A percentile compares a stretch with the other conserved stretches of the same genome.
Conservation (phyloP, 2,329 filamentous ascomycete genomes). For the Neopestalotiopsis sp. region DNA sequence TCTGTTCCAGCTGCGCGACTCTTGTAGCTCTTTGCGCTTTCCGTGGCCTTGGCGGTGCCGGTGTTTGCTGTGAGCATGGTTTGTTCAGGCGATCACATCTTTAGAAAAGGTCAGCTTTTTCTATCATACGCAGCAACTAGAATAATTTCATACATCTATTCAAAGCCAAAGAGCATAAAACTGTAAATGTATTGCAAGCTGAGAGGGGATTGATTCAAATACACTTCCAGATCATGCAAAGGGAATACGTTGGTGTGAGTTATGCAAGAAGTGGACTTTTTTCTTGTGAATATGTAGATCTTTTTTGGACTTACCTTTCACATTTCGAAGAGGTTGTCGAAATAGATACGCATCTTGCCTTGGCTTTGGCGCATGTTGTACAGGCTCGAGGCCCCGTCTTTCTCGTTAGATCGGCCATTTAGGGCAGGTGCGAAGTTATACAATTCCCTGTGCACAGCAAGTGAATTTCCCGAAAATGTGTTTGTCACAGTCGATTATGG, state of each 20-base stretch:
- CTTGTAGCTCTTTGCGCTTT: not conserved
- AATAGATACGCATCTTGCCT: slow-evolving; percentile 16
- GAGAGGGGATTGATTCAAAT: no score
- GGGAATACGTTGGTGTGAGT: no score
- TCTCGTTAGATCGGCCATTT: slow-evolving; percentile 1
- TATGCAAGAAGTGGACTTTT: no score
- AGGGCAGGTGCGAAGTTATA: not conserved
- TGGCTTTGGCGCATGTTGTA: slow-evolving; percentile 20
- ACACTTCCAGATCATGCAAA: no score
- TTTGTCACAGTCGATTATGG: not conserved
- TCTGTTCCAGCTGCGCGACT: slow-evolving; percentile 1
- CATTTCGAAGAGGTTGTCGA: slow-evolving; percentile 16
- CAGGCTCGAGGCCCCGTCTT: slow-evolving; percentile 20
- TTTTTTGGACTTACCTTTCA: slow-evolving; percentile 17
- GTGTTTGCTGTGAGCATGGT: slow-evolving; percentile 17
- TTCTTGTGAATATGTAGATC: no score
- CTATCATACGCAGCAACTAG: no score
- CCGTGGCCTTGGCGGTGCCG: slow-evolving; percentile 13
- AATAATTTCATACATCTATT: no score
- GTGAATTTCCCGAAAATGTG: no score
- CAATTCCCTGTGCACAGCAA: no score
- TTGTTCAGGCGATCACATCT: slow-evolving; percentile 21
- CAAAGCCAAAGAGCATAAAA: no score
- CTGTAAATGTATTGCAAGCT: no score
- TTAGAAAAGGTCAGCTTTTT: not conserved